phyloP scores from a whole-genome alignment of 2,329 filamentous ascomycete species.

The Pseudomassariella vexata region DNA sequence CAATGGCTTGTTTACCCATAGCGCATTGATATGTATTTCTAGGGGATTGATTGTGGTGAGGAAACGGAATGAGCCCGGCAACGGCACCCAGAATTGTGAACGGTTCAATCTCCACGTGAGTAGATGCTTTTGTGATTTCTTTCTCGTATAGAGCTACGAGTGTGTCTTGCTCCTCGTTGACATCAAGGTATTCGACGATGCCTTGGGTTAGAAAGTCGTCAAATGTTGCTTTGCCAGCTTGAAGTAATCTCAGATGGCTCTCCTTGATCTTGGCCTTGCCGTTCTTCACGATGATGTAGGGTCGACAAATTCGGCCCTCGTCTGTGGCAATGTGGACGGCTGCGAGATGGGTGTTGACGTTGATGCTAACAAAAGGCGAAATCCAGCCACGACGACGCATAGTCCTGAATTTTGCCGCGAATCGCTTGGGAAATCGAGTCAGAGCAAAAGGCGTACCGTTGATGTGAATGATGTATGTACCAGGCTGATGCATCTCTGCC shows the following conservation, averaged over 20 bases:
- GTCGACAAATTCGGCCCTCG: constrained; percentile 92
- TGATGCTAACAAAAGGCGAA: constrained; percentile 94
- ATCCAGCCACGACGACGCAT: constrained; percentile 86
- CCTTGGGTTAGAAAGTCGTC: constrained; percentile 90
- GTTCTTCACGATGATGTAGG: constrained; percentile 91
- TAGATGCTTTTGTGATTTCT: constrained; percentile 76
- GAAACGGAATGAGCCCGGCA: constrained; percentile 93
- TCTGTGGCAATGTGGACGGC: constrained; percentile 95
- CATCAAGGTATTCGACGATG: constrained; percentile 92
- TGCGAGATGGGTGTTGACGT: constrained; percentile 87
- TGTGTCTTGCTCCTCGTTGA: constrained; percentile 97
- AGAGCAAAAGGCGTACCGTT: constrained; percentile 92
- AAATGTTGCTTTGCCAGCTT: constrained; percentile 79
- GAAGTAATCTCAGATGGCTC: constrained; percentile 73
- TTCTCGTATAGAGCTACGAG: constrained; percentile 87
- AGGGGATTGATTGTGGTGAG: constrained; percentile 97
- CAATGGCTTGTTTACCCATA: constrained; percentile 99
- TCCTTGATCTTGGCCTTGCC: constrained; percentile 73
- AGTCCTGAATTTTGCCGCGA: constrained; percentile 77
- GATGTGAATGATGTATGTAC: constrained; percentile 85
- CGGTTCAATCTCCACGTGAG: constrained; percentile 95
- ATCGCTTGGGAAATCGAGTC: constrained; percentile 79
- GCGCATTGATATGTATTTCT: constrained; percentile 98
- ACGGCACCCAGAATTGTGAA: constrained; percentile 96
- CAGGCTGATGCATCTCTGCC: constrained; percentile 77